Percentiles rank a stretch among this genome's conserved stretches.
Evolutionary conservation across 2,329 filamentous ascomycete genomes (phyloP).

Genomic region (Ophiostoma piceae): DNA sequence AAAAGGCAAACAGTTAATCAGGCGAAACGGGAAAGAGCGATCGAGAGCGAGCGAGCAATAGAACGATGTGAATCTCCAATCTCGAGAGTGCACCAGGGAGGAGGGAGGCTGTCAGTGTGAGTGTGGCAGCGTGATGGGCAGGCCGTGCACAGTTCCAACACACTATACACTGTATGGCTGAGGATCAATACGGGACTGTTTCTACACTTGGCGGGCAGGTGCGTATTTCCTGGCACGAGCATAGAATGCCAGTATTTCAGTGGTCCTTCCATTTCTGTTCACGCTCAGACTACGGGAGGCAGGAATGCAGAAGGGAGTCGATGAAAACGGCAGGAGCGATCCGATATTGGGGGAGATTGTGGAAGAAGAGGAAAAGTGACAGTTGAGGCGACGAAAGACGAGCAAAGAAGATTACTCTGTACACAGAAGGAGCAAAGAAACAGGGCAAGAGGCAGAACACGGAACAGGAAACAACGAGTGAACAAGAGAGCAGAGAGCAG

Average conservation of each 20-base stretch:
- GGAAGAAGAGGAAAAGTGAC: too few species aligned
- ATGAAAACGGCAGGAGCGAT: neutral
- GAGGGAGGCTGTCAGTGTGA: neutral
- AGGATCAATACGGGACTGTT: neutral
- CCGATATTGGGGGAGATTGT: too few species aligned
- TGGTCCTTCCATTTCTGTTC: neutral
- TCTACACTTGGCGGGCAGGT: constrained; percentile 5
- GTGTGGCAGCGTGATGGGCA: constrained; percentile 6
- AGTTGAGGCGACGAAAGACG: neutral
- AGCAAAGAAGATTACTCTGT: neutral
- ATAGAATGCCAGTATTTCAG: too few species aligned
- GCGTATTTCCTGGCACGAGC: constrained; percentile 11
- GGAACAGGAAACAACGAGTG: neutral
- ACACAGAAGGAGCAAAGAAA: neutral
- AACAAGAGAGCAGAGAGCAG: neutral
- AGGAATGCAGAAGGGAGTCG: neutral
- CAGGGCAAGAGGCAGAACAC: neutral
- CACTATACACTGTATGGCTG: neutral
- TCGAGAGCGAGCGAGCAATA: constrained; percentile 7
- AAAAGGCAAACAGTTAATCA: neutral
- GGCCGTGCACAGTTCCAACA: neutral
- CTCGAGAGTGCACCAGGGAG: too few species aligned
- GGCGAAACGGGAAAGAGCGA: constrained; percentile 1
- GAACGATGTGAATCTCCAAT: neutral
- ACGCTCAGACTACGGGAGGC: neutral